Percentiles rank a stretch among this genome's conserved stretches.
phyloP scores from a whole-genome alignment of 2,329 filamentous ascomycete genomes.

The Amauroascus verrucosus region DNA sequence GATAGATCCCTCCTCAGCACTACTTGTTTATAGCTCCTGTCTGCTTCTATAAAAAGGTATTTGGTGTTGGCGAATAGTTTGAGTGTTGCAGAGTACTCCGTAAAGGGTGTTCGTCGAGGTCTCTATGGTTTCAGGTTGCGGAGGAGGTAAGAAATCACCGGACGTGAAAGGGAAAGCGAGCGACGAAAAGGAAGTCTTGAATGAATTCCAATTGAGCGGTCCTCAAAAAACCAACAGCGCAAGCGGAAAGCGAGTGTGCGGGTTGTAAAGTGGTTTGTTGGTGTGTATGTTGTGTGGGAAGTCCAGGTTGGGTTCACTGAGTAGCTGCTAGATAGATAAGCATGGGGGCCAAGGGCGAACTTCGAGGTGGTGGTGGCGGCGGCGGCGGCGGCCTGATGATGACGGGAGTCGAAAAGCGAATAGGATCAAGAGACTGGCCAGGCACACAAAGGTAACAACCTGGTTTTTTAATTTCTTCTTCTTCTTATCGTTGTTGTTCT shows the following conservation, averaged over 20 bases:
- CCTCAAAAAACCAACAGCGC: not conserved
- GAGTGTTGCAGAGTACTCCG: no score
- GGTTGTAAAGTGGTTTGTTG: not conserved
- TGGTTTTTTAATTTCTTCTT: not conserved
- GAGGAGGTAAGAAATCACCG: not conserved
- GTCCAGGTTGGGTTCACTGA: not conserved
- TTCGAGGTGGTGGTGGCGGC: not conserved
- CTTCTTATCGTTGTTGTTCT: not conserved
- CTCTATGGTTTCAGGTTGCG: not conserved
- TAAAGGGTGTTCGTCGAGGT: not conserved
- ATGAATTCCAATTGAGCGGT: not conserved
- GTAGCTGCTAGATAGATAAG: not conserved
- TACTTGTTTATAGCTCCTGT: not conserved
- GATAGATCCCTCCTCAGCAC: not conserved
- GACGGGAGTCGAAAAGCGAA: not conserved
- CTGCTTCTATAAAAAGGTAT: not conserved
- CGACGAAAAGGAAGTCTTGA: not conserved
- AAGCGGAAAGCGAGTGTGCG: not conserved
- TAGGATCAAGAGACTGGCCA: not conserved
- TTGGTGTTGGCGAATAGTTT: no score
- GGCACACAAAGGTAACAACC: not conserved
- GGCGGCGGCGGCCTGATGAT: not conserved
- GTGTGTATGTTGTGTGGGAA: not conserved
- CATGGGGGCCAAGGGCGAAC: not conserved
- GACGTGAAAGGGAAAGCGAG: constrained; percentile 5